A percentile compares a stretch with the other conserved stretches of the same genome.
Conservation (phyloP, 805 yeast genomes). For the Saitoella complicata region DNA sequence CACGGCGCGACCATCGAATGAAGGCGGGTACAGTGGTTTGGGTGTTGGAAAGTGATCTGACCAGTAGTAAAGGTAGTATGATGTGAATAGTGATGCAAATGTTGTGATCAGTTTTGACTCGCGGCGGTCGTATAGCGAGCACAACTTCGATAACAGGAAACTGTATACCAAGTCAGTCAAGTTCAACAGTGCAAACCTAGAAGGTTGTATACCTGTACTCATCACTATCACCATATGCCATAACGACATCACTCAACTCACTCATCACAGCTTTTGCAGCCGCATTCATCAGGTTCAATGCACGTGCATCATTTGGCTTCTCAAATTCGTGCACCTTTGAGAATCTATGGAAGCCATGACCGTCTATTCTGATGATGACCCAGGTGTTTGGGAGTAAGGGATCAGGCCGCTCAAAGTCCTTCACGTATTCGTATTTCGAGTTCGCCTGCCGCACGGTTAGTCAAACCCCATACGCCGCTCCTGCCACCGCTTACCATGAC, state of each 20-base stretch:
- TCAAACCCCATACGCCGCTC: no score
- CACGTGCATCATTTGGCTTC: conserved; percentile 76
- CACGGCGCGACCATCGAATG: conserved; percentile 84
- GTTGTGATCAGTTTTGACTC: conserved; percentile 57
- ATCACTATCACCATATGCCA: conserved; percentile 92
- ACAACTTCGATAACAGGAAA: neutral
- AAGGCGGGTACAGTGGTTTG: conserved; percentile 33
- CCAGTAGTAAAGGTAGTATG: conserved; percentile 63
- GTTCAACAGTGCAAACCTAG: neutral
- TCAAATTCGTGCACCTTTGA: conserved; percentile 54
- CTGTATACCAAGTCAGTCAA: neutral
- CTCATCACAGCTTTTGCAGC: conserved; percentile 55
- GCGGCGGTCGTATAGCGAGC: conserved; percentile 1
- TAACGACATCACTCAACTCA: conserved; percentile 49
- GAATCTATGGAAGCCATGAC: conserved; percentile 77
- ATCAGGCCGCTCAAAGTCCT: conserved; percentile 59
- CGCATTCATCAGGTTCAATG: conserved; percentile 63
- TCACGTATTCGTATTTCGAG: conserved; percentile 76
- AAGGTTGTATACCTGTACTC: conserved; percentile 34
- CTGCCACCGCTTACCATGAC: no score
- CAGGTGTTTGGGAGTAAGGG: conserved; percentile 61
- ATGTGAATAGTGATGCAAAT: conserved; percentile 66
- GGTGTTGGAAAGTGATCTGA: conserved; percentile 26
- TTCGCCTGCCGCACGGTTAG: conserved; percentile 36
- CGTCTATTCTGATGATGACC: conserved; percentile 77